Evolutionary conservation across 2,329 filamentous ascomycete species (phyloP), one percentile per base, ranked within the genome.

Genomic region (Rutstroemia sp.): DNA sequence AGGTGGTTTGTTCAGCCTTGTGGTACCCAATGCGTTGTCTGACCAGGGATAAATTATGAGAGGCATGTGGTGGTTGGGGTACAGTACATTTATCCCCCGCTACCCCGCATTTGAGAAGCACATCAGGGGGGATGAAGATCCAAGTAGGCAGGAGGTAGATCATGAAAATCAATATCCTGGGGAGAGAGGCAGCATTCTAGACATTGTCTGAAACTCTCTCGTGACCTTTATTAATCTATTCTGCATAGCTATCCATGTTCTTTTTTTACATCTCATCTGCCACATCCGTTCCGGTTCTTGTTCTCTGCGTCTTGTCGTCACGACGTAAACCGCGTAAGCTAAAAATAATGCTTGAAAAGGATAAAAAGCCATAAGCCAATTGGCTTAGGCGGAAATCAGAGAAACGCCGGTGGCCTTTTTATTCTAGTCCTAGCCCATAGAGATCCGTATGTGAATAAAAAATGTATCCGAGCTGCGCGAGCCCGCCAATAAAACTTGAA

Each of bases 321-420:
- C 46, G 9, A 53, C 14, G n/a, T n/a, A n/a, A 47, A 9, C 34
- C n/a, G 30, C 34, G 3, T 9, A 21, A 17, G 42, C 14, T 46
- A 48, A 49, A 14, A 54, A 23, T 49, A 34, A 49, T 54, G 52
- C 45, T 10, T 49, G 48, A 27, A 54, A 42, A 42, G 39, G 17
- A 42, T 42, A 17, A 42, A 21, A 46, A 25, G 17, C 42, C 17
- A 23, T 21, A 46, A 21, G 5, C 17, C 42, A 21, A 23, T 34
- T 34, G 30, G 30, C 30, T 14, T 10, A 14, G 30, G 10, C 12
- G 4, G 30, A 5, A 34, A 34, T 34, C 30, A 34, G 30, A 34
- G 30, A 34, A 34, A 34, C 30, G 30, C 30, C 30, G 30, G 10
- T 12, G 30, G 14, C 30, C 30, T 34, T 34, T 34, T 34, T 34